phyloP scores from a whole-genome alignment of 2,329 filamentous ascomycete species.

The Leptographium galeiforme region DNA sequence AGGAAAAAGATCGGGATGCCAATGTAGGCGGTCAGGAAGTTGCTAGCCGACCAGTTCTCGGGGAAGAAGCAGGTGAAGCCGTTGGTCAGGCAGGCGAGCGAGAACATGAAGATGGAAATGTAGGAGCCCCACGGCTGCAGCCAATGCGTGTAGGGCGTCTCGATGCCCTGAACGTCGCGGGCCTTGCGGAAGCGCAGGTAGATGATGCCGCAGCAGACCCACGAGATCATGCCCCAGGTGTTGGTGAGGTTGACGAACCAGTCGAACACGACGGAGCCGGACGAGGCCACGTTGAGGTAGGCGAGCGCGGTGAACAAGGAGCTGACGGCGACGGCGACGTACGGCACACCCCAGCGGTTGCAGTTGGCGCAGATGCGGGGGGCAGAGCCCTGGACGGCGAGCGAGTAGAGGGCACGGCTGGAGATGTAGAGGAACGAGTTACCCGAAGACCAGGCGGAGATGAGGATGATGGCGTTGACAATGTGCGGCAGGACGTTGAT shows the following conservation, averaged over 20 bases:
- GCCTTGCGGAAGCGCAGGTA: conserved; percentile 58
- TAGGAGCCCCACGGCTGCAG: conserved; percentile 52
- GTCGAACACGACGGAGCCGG: conserved; percentile 14
- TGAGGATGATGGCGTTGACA: conserved; percentile 64
- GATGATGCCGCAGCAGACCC: conserved; percentile 51
- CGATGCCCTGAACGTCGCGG: conserved; percentile 49
- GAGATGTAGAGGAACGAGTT: conserved; percentile 51
- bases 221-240: conserved; percentile 57
- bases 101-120: conserved; percentile 41
- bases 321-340: conserved; percentile 39
- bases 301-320: conserved; percentile 34
- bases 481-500: conserved; percentile 55
- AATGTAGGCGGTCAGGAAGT: conserved; percentile 23
- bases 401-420: conserved; percentile 43
- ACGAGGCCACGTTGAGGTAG: conserved; percentile 26
- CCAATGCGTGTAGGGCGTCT: conserved; percentile 47
- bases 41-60: conserved; percentile 20
- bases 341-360: conserved; percentile 38
- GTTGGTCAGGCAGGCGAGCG: conserved; percentile 16
- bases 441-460: conserved; percentile 54
- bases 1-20: conserved; percentile 14
- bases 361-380: conserved; percentile 42
- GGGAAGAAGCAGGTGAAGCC: conserved; percentile 18
- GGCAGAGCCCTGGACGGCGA: conserved; percentile 45
- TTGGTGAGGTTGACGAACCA: conserved; percentile 35